Conservation (phyloP, 768 basidiomycete genomes). For the Cyathus striatus region DNA sequence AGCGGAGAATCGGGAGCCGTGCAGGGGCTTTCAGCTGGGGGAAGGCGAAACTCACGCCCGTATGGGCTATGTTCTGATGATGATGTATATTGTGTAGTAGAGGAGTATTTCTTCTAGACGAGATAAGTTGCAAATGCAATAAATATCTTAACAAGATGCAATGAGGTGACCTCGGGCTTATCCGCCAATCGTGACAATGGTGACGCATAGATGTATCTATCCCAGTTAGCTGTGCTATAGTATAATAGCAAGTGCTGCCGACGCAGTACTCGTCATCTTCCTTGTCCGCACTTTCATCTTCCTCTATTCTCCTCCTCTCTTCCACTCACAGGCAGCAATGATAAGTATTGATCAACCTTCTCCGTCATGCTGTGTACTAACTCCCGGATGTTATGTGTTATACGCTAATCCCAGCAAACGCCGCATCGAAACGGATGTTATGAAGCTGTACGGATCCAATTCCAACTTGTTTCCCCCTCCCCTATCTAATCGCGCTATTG, state of each 20-base stretch:
- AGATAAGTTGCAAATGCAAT: not conserved
- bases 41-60: too few relatives aligned
- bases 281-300: not conserved
- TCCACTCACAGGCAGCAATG: conserved; percentile 34
- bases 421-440: conserved; percentile 97
- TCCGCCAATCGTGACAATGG: not conserved
- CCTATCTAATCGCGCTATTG: conserved; percentile 6
- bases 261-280: not conserved
- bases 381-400: conserved; percentile 17
- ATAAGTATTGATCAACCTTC: conserved; percentile 39
- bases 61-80: conserved; percentile 50
- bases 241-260: too few relatives aligned
- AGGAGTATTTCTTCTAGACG: conserved; percentile 40
- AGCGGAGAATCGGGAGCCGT: not conserved
- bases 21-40: conserved; percentile 1
- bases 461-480: not conserved
- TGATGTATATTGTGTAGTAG: conserved; percentile 64
- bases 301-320: not conserved
- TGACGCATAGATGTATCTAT: not conserved
- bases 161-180: not conserved
- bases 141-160: not conserved
- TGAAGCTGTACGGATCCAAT: conserved; percentile 77
- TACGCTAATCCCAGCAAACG: conserved; percentile 84
- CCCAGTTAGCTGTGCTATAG: too few relatives aligned
- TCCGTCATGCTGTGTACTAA: not conserved